Evolutionary conservation across 345 rosid species (phyloP).

Genomic region (Brassica napus): Da-Ae NC_063450.1:39226001-39226500

Average conservation of each 20-base stretch:
- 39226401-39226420: conserved; percentile 28
- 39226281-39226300: conserved; percentile 24
- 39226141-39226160: background rate
- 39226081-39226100: background rate
- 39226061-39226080: background rate
- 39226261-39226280: conserved; percentile 9
- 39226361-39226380: conserved; percentile 21
- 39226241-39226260: conserved; percentile 23
- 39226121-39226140: background rate
- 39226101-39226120: no score
- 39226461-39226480: conserved; percentile 32
- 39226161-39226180: background rate
- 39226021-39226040: no score
- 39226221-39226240: conserved; percentile 25
- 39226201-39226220: background rate
- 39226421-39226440: conserved; percentile 33
- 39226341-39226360: background rate
- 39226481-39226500: conserved; percentile 23
- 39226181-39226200: background rate
- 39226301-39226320: conserved; percentile 29
- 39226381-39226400: conserved; percentile 37
- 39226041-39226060: background rate
- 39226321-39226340: conserved; percentile 24
- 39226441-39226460: conserved; percentile 31
- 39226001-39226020: no score